These are phyloP conservation scores for Aspergillus nidulans DNA, from an alignment of 495 filamentous ascomycete genomes.

Conservation along the genomic window DNA sequence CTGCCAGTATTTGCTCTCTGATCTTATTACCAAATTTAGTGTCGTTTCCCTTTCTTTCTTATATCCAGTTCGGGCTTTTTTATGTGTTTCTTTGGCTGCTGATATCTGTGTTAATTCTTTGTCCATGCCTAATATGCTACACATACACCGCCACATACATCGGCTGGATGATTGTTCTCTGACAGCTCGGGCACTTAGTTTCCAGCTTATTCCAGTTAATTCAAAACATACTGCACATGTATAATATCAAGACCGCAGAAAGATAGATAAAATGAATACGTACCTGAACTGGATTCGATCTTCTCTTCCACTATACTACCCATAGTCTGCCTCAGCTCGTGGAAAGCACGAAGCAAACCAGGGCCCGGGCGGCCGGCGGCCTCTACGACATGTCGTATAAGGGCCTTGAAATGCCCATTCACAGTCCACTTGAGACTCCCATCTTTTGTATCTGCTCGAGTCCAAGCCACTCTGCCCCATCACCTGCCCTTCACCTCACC, in stretches of 20 bases:
- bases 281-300: too few species aligned
- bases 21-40: background rate
- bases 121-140: background rate
- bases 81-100: background rate
- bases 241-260: background rate
- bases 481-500: too few species aligned
- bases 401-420: too few species aligned
- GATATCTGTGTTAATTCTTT: background rate
- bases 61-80: background rate
- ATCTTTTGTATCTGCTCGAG: too few species aligned
- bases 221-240: background rate
- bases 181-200: background rate
- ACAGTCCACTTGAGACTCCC: too few species aligned
- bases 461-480: too few species aligned
- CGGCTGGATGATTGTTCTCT: background rate
- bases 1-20: conserved; percentile 5
- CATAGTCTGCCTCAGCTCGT: too few species aligned
- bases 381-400: too few species aligned
- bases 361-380: too few species aligned
- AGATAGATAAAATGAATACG: too few species aligned
- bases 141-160: background rate
- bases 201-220: background rate
- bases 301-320: too few species aligned
- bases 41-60: background rate
- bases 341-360: too few species aligned